Evolutionary conservation across 306 rosid species (phyloP).

Genomic region (Citrullus amarus): DNA sequence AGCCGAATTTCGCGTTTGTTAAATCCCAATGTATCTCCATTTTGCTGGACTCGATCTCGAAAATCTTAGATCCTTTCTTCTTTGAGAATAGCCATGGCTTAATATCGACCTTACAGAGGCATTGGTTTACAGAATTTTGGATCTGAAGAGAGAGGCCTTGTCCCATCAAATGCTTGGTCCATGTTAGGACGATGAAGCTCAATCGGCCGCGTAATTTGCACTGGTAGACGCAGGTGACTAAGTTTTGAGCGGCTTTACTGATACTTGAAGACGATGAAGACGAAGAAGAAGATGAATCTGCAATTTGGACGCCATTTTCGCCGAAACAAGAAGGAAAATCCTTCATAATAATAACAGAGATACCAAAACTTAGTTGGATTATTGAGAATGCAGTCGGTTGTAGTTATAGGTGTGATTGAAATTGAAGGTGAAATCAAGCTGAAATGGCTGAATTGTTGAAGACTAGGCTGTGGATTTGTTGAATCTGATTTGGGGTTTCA

Average conservation of each 20-base stretch:
- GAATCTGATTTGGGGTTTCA: constrained; percentile 8
- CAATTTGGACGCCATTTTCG: constrained; percentile 77
- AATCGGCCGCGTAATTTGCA: constrained; percentile 37
- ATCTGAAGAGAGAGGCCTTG: constrained; percentile 68
- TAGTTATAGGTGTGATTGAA: not conserved
- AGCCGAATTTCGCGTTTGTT: constrained; percentile 61
- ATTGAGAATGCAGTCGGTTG: not conserved
- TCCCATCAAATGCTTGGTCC: constrained; percentile 83
- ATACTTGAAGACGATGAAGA: constrained; percentile 33
- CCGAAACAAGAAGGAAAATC: constrained; percentile 95
- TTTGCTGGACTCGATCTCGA: constrained; percentile 47
- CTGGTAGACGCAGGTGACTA: constrained; percentile 66
- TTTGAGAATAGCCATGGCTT: constrained; percentile 88
- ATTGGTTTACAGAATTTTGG: constrained; percentile 40
- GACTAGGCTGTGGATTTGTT: constrained; percentile 18
- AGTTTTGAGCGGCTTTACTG: constrained; percentile 51
- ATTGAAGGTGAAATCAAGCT: not conserved
- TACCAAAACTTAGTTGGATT: not conserved
- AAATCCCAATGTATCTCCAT: constrained; percentile 63
- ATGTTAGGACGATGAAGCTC: constrained; percentile 60
- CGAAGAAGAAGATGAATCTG: constrained; percentile 41
- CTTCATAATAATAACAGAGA: constrained; percentile 31
- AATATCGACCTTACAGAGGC: constrained; percentile 61
- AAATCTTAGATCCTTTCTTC: constrained; percentile 63
- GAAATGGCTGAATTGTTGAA: constrained; percentile 8